Evolutionary conservation across 768 basidiomycete genomes (phyloP), one percentile per base, ranked within the genome.

Genomic region (Tylopilus cervinicoccineus): DNA sequence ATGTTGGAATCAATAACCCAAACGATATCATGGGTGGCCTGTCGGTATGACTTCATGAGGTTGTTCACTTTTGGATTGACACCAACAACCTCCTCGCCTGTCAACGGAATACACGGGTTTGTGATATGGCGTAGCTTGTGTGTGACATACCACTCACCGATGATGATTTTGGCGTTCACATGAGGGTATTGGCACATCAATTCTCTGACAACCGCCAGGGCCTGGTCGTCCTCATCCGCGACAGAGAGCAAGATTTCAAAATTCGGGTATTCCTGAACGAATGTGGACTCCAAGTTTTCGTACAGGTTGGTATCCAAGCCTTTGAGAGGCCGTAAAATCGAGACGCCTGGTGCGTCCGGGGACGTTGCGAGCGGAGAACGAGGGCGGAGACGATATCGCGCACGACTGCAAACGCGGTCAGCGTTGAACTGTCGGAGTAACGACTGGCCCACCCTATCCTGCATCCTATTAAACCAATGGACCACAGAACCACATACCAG

Each of bases 1-100:
- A 98, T 80, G 56, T 95, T 95, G n/a, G 95, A 96, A 67, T 99
- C 96, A 42, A 98, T 76, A 26, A 98, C 87, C 94, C 94, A 99
- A 42, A 98, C 71, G 41, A 98, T 88, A 61, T 98, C 93, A 62
- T 96, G 75, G 46, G 76, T 70, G 0, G 95, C 96, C 61, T 80
- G 71, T 38, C 76, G 74, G 65, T 93, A 97, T 13, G 94, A 79
- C 28, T 83, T 83, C 53, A 93, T 76, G 39, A 99, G 84, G 67
- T 98, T 98, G 73, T 97, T 97, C 59, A 98, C 86, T 75, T 98
- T 98, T 1, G 96, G 96, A 58, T 99, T 99, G 23, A 91, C 83
- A 6, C 95, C 94, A 17, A 95, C 86, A 38, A 77, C 64, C 52
- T 88, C 83, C 59, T 90, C 85, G 40, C 92, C 93, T 93, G 55